phyloP scores from a whole-genome alignment of 352 stramenopile genomes.

The Phytophthora sojae region DNA sequence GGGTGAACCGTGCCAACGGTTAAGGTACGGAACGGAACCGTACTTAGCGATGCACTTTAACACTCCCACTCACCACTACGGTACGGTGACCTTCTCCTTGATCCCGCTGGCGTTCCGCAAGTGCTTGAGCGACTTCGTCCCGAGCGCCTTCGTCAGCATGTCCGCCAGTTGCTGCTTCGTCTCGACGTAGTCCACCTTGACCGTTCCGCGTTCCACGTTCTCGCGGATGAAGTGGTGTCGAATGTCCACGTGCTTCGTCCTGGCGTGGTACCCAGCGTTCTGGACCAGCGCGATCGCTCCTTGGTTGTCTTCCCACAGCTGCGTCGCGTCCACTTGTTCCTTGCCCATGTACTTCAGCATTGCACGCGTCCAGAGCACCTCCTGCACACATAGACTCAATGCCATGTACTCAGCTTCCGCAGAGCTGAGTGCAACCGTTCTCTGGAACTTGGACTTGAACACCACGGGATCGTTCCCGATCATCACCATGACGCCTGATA shows the following conservation, averaged over 20 bases:
- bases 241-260: constrained; percentile 16
- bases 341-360: constrained; percentile 2
- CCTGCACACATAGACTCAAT: not conserved
- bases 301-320: constrained; percentile 16
- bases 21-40: no score
- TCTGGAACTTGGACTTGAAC: constrained; percentile 12
- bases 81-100: constrained; percentile 1
- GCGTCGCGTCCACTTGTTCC: not conserved
- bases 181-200: constrained; percentile 13
- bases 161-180: constrained; percentile 7
- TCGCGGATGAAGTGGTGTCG: constrained; percentile 12
- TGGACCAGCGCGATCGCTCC: constrained; percentile 6
- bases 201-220: constrained; percentile 6
- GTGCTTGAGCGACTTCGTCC: constrained; percentile 16
- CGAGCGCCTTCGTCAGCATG: constrained; percentile 11
- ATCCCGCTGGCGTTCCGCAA: constrained; percentile 1
- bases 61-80: constrained; percentile 15
- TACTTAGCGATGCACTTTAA: not conserved
- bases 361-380: not conserved
- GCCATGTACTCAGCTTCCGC: constrained; percentile 12
- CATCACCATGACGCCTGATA: not conserved
- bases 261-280: constrained; percentile 9
- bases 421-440: constrained; percentile 11
- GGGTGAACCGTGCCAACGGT: no score
- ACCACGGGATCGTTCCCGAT: constrained; percentile 2